phyloP scores from a whole-genome alignment of 306 rosid genomes.

The Casuarina equisetifolia region DNA sequence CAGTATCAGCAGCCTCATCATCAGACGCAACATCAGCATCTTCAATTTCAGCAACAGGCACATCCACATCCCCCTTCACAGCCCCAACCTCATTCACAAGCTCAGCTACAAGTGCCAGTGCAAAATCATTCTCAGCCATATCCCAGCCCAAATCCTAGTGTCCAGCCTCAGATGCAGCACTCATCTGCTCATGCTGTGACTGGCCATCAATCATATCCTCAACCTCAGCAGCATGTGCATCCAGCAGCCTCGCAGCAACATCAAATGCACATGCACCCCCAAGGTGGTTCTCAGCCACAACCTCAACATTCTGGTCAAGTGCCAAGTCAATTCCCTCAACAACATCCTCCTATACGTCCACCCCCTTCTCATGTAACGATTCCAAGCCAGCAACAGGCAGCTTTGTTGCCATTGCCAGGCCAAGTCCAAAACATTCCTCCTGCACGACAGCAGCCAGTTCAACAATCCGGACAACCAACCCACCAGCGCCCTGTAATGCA shows the following conservation, averaged over 20 bases:
- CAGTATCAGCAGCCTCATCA: constrained; percentile 74
- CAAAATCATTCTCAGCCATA: constrained; percentile 49
- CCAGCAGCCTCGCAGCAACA: constrained; percentile 57
- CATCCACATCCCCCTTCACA: constrained; percentile 59
- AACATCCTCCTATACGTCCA: constrained; percentile 58
- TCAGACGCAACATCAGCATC: constrained; percentile 53
- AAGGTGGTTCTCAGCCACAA: constrained; percentile 51
- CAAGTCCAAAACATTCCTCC: constrained; percentile 55
- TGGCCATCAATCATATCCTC: constrained; percentile 72
- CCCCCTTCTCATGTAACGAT: constrained; percentile 53
- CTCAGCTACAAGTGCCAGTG: constrained; percentile 49
- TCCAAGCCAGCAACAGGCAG: constrained; percentile 66
- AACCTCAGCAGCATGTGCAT: constrained; percentile 59
- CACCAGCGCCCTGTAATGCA: constrained; percentile 61
- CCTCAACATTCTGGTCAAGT: constrained; percentile 50
- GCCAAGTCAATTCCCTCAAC: constrained; percentile 67
- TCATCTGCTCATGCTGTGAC: constrained; percentile 58
- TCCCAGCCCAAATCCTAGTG: constrained; percentile 41
- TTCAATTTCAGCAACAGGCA: constrained; percentile 63
- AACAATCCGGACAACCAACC: constrained; percentile 54
- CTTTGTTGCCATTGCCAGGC: constrained; percentile 57
- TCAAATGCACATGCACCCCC: constrained; percentile 45
- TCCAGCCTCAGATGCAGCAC: constrained; percentile 59
- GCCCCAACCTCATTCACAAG: constrained; percentile 59
- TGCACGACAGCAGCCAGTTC: constrained; percentile 58